These are phyloP conservation scores for Pleurostoma richardsiae DNA, from an alignment of 2,329 filamentous ascomycete genomes.

Conservation along the genomic window DNA sequence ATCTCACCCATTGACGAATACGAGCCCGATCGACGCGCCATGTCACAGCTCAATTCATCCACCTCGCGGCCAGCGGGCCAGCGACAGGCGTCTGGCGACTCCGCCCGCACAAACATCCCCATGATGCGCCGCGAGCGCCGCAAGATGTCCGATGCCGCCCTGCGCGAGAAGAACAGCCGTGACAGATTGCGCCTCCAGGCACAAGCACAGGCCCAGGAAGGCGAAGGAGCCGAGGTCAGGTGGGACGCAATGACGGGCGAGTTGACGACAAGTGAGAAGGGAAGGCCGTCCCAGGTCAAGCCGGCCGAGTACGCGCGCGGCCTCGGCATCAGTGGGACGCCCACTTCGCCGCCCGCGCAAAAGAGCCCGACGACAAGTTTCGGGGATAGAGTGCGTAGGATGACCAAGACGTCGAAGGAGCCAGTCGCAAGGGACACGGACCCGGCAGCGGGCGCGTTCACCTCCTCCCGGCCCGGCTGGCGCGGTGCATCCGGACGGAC, in stretches of 20 bases:
- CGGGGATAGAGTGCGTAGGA: slow-evolving; percentile 38
- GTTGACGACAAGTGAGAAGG: slow-evolving; percentile 50
- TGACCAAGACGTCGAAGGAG: slow-evolving; percentile 15
- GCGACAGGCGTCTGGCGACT: slow-evolving; percentile 9
- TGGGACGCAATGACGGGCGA: slow-evolving; percentile 67
- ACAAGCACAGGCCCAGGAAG: slow-evolving; percentile 11
- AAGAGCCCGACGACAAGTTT: slow-evolving; percentile 27
- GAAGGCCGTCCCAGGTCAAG: slow-evolving; percentile 51
- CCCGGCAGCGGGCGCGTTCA: slow-evolving; percentile 27
- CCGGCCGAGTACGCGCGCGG: slow-evolving; percentile 43
- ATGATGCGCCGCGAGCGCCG: slow-evolving; percentile 46
- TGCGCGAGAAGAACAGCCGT: slow-evolving; percentile 32
- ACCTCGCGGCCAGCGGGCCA: slow-evolving; percentile 5
- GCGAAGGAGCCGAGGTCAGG: slow-evolving; percentile 32
- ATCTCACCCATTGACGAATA: slow-evolving; percentile 51
- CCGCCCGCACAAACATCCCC: slow-evolving; percentile 39
- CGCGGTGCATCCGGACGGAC: slow-evolving; percentile 67
- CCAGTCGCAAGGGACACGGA: slow-evolving; percentile 16
- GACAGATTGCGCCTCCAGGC: slow-evolving; percentile 20
- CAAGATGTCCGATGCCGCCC: slow-evolving; percentile 34
- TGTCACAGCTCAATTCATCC: slow-evolving; percentile 20
- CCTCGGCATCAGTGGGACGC: slow-evolving; percentile 16
- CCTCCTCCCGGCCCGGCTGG: slow-evolving; percentile 54
- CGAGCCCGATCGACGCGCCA: slow-evolving; percentile 18
- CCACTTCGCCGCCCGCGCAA: slow-evolving; percentile 17